Evolutionary conservation across 176 grass and related monocot genomes (phyloP).

Genomic region (Urochloa ruziziensis): DNA sequence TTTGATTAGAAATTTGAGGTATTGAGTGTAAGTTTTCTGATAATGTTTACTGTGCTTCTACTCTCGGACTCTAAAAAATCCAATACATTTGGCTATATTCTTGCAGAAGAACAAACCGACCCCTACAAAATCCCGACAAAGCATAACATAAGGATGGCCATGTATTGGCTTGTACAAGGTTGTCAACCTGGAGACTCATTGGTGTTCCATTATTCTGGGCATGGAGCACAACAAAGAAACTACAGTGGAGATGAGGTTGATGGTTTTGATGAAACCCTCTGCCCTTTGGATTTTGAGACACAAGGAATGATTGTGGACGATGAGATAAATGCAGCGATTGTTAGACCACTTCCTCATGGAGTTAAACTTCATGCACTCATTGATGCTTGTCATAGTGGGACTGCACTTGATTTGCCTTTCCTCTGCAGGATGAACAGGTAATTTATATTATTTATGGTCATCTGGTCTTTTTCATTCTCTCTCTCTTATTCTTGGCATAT

Average conservation of each 20-base stretch:
- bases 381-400: constrained; percentile 97
- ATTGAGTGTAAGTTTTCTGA: constrained; percentile 1
- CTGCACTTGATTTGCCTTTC: constrained; percentile 87
- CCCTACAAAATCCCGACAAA: constrained; percentile 89
- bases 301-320: constrained; percentile 99
- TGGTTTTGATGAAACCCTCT: constrained; percentile 89
- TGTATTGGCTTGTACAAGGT: constrained; percentile 94
- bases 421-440: constrained; percentile 93
- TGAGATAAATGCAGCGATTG: constrained; percentile 77
- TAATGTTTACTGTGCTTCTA: background rate
- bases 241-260: constrained; percentile 87
- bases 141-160: constrained; percentile 89
- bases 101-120: constrained; percentile 96
- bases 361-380: constrained; percentile 95
- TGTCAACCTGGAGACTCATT: constrained; percentile 93
- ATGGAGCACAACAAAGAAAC: constrained; percentile 90
- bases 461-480: background rate
- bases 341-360: constrained; percentile 79
- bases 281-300: constrained; percentile 93
- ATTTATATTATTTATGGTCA: background rate
- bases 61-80: background rate
- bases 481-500: constrained; percentile 1
- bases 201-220: constrained; percentile 98
- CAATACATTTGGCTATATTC: constrained; percentile 1
- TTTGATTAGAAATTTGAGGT: constrained; percentile 2